Conservation (phyloP, 2,329 filamentous ascomycete genomes). For the Ophiostoma sp. region DNA sequence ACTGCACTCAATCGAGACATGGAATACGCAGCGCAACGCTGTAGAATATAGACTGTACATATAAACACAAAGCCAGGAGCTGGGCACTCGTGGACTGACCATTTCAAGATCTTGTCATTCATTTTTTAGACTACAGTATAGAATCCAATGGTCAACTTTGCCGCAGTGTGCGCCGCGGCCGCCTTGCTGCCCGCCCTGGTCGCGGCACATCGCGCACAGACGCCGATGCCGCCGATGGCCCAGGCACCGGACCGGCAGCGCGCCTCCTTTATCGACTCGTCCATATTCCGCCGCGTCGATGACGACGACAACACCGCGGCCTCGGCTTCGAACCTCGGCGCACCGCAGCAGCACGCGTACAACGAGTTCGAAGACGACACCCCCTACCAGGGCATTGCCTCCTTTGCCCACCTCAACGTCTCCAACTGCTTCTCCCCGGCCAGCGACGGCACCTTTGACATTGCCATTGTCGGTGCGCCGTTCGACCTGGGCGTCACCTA, state of each 20-base stretch:
- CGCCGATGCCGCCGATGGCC: neutral
- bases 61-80: neutral
- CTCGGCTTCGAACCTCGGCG: neutral
- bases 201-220: neutral
- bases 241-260: neutral
- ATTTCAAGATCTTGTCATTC: no score
- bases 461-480: constrained; percentile 22
- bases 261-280: neutral
- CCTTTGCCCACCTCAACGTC: constrained; percentile 18
- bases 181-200: neutral
- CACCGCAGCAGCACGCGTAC: constrained; percentile 13
- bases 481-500: constrained; percentile 21
- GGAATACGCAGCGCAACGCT: no score
- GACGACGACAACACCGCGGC: neutral
- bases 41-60: neutral
- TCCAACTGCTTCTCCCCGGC: constrained; percentile 18
- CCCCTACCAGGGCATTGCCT: constrained; percentile 18
- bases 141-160: neutral
- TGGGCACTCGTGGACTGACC: no score
- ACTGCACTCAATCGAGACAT: neutral
- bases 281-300: neutral
- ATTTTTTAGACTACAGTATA: neutral
- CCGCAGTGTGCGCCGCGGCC: neutral
- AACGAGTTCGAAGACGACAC: constrained; percentile 8
- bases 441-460: constrained; percentile 19